Base-by-base conservation (phyloP, 192 early-diverging fungal genomes). In the Dimargaris xerosporica region DNA sequence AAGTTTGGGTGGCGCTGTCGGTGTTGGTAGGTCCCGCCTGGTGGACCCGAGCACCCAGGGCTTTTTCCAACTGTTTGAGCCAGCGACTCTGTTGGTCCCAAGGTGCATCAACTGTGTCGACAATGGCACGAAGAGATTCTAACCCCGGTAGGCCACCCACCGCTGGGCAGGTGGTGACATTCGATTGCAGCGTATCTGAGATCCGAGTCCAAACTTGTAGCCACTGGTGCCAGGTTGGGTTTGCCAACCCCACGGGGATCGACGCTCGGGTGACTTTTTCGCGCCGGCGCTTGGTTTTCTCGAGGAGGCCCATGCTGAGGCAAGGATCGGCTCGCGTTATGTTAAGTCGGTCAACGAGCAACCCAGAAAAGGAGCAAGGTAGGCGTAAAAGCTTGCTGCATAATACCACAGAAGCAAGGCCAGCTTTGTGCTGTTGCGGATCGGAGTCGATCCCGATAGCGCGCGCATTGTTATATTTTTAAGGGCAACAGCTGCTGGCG, bases 31-130 rank as follows among this genome's bases (percentile, higher is more conserved):
- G 34, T 39, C 2, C 34, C 34, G 7, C 34, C 7, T 39, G 34
- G 34, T 39, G 34, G 34, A 7, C 34, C 34, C 7, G 34, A 2
- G 34, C 34, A 39, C 34, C 7, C 34, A 39, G 34, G 34, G 34
- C 2, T 39, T 39, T n/a, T 26, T 52, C 50, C 50, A 52, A 28
- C 3, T 52, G 50, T 3, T 52, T 52, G 21, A 52, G 28, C 50
- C 50, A 52, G 19, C 19, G 50, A n/a, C 50, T 52, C 19, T 52
- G 50, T 52, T 52, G 50, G 28, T 52, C 50, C 50, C 50, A 52
- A n/a, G 50, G 21, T 11, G 23, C 50, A n/a, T 52, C 23, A 10
- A 28, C 28, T 3, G 50, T 26, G 21, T 52, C 50, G 50, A 52
- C 28, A 52, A 52, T 19, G 23, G 50, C 50, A n/a, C 19, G 50